Base-by-base conservation (phyloP, 2,329 filamentous ascomycete genomes). In the Clarireedia sp. region DNA sequence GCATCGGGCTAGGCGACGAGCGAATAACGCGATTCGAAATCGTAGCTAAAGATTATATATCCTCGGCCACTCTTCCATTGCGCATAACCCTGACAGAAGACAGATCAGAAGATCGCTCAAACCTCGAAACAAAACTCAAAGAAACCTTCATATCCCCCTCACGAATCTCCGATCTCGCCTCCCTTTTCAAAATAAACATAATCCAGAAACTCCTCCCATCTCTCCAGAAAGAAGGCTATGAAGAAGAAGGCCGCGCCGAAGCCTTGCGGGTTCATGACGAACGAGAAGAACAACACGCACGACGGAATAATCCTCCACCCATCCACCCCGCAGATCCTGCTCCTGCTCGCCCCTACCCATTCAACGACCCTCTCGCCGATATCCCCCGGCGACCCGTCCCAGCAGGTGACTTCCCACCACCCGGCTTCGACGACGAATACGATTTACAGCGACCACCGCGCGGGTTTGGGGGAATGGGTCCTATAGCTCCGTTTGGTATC, bases 401-500 rank as follows among this genome's bases (percentile, higher is more conserved):
- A 0, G 73, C 79, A 0, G 83, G 78, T 9, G 88, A 91, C 62
- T 90, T 95, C 62, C 82, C 86, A 0, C 91, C 92, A 0, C 94
- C 94, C 0, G 89, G 82, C 19, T 97, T 97, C 62, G 94, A 97
- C 62, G 92, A 99, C 68, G 90, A 96, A 66, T 86, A 90, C 65
- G 89, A 96, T 60, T 78, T 96, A 57, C 83, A 88, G 59, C 77
- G 83, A 1, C 87, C 84, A 0, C 78, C 80, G 2, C 79, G 83
- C 9, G 75, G 78, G 45, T 69, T 69, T 43, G 66, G 67, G 10
- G 69, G 70, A 17, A 53, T 51, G 21, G 63, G 69, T 62, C 60
- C 67, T 43, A 57, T 71, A 64, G 64, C 75, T 12, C 86, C 85
- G 0, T 79, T 81, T 56, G 82, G 82, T 60, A 87, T 95, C 49